Evolutionary conservation across 352 stramenopile species (phyloP), one percentile per base, ranked within the genome.

Genomic region (Globisporangium paroecandrum): DNA sequence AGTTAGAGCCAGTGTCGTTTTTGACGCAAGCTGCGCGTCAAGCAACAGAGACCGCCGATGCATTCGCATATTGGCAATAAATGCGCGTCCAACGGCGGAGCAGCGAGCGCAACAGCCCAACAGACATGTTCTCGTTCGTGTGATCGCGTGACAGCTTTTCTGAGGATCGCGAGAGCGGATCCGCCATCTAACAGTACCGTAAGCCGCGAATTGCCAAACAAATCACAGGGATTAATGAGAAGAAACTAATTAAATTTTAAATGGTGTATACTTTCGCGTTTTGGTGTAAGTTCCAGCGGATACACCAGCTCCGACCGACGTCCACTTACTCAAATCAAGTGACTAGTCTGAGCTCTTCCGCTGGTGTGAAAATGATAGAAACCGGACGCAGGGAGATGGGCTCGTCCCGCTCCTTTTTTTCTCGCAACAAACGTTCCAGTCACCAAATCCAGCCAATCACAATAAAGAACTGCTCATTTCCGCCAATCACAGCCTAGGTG

Each of bases 61-160:
- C 41, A 47, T 46, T 18, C 38, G 38, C 9, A 41, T 18, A 8
- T 8, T 41, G 34, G 27, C 27, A 32, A 32, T 41, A 13, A 46
- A 47, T 47, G 51, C 12, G 10, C 51, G 51, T 57, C 51, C 34
- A 57, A 57, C 49, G 41, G 41, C 41, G 41, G 41, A 47, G 41
- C 15, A 32, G 27, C 27, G 41, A 47, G 20, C 41, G 41, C 41
- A 47, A n/a, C 41, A n/a, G 15, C 15, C 13, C 1, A 47, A 47
- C 38, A 47, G 20, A 24, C 12, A 59, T 41, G 54, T 59, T 59
- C 34, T 24, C 25, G 15, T 20, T 18, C 13, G 4, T 20, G 6
- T 59, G 54, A 59, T 59, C 25, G 54, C 54, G 54, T 59, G 54
- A 59, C 25, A 18, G 25, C 25, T 29, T 57, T 57, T 29, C 24